Evolutionary conservation across 345 rosid species (phyloP), one percentile per base, ranked within the genome.

Genomic region (Toxicodendron radicans): DNA sequence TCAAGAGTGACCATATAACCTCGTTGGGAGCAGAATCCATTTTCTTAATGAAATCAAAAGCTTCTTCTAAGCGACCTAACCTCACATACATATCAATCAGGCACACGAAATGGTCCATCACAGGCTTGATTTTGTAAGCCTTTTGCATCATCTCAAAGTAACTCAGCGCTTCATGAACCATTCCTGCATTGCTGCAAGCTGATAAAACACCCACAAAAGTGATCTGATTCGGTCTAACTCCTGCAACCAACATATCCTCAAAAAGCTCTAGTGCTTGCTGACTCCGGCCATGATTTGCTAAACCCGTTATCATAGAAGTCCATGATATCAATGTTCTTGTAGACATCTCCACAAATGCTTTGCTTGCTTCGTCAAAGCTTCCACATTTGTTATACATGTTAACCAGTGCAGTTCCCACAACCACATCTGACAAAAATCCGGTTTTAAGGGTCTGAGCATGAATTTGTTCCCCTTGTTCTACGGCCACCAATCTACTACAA

Each of bases 311-410:
- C 87, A 89, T 89, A 10, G 86, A 74, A 64, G 90, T 89, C 90
- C 91, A 86, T 16, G 86, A 82, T 64, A 87, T 83, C 82, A 89
- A 63, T 14, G 87, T 87, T 75, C 86, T 86, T 2, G 73, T 62
- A 43, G 88, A 62, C 87, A 89, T 87, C 79, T 82, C 90, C 56
- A 77, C 13, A 61, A 87, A 87, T 59, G 84, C 85, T 82, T 63
- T 86, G 68, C 79, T 76, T 20, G 91, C 90, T 67, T 53, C 73
- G 61, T 75, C 79, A 73, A 83, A 78, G 76, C 80, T 83, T 68
- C 91, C 94, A 67, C 91, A 86, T 75, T 87, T 87, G 27, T 66
- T 77, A 65, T 89, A 89, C 90, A 89, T 86, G 72, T 77, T 83
- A 52, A 87, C 80, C 4, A 89, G 71, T 54, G 91, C 86, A 61